These are phyloP conservation scores for Corylus americana DNA, from an alignment of 306 rosid genomes.

Conservation along the genomic window DNA sequence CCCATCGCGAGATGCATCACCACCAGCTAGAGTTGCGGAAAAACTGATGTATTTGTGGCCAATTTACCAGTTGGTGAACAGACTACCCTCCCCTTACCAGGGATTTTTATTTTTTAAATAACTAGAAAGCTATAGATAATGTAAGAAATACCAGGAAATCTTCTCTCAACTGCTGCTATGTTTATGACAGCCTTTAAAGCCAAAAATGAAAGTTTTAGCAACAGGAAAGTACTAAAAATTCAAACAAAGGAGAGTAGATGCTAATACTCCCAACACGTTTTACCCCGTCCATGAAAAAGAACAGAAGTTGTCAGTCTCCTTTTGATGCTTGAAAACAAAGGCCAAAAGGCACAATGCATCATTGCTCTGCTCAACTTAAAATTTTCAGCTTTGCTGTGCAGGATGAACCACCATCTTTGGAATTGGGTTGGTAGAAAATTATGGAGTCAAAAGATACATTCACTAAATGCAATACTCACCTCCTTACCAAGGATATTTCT, in stretches of 20 bases:
- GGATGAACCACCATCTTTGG: constrained; percentile 58
- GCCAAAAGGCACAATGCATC: constrained; percentile 59
- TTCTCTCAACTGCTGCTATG: constrained; percentile 65
- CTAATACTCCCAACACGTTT: constrained; percentile 76
- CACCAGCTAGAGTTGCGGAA: constrained; percentile 95
- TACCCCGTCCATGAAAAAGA: constrained; percentile 81
- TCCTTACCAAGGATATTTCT: constrained; percentile 69
- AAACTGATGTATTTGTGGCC: constrained; percentile 85
- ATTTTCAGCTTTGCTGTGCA: constrained; percentile 50
- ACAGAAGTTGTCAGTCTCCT: constrained; percentile 78
- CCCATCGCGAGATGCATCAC: constrained; percentile 94
- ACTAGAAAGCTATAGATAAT: constrained; percentile 51
- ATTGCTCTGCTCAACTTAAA: constrained; percentile 69
- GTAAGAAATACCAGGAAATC: constrained; percentile 73
- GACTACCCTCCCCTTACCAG: constrained; percentile 98
- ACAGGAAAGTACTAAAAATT: constrained; percentile 55
- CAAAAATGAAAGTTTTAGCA: constrained; percentile 70
- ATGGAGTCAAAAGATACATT: constrained; percentile 28
- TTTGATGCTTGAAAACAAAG: constrained; percentile 71
- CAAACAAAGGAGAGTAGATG: constrained; percentile 60
- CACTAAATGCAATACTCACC: constrained; percentile 45
- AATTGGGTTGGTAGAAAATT: constrained; percentile 43
- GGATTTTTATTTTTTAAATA: constrained; percentile 52
- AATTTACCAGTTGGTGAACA: constrained; percentile 77
- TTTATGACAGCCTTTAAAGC: constrained; percentile 64